Evolutionary conservation across 2,329 filamentous ascomycete species (phyloP), one percentile per base, ranked within the genome.

Genomic region (Aspergillus tubingensis): DNA sequence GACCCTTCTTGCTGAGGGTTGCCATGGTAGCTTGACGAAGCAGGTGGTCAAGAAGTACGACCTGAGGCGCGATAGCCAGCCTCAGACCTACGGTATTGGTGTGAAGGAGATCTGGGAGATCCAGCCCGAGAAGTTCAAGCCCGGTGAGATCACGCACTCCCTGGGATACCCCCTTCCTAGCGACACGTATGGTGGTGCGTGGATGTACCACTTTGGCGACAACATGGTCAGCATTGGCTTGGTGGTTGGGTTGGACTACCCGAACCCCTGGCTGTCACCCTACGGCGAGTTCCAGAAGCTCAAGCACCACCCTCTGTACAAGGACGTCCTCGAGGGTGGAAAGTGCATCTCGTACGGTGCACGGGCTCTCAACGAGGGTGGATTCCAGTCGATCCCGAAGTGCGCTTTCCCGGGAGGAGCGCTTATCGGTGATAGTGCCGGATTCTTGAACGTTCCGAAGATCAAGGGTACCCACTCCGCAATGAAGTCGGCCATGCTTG

Each of bases 161-260:
- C 87, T 99, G 88, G 95, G 95, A 19, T 98, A 96, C 72, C 95
- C 95, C 19, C 80, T 99, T 48, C 86, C 92, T 15, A 86, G 84
- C 68, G 90, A 98, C 73, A 95, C 93, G 8, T 99, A 99, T 74
- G 95, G 95, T 67, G 95, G 95, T 66, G 92, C 91, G n/a, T 99
- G 92, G 88, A 93, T 99, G 91, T 99, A 99, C 74, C 95, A 99
- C 77, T 99, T 98, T 77, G 95, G 93, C 39, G 94, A 99, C 70
- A 99, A 98, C 77, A 85, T 98, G 70, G 94, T 99, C 62, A 92
- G 88, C 67, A 83, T 99, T 58, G 95, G 95, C 23, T 83, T 98
- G 17, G 95, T 99, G 10, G 91, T 96, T 39, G 93, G 93, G 23
- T 84, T 99, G 57, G 95, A 99, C 81, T 99, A 99, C 76, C 84